A percentile compares a stretch with the other conserved stretches of the same genome.
Evolutionary conservation across 768 basidiomycete species (phyloP).

Genomic region (Lentinula lateritia): DNA sequence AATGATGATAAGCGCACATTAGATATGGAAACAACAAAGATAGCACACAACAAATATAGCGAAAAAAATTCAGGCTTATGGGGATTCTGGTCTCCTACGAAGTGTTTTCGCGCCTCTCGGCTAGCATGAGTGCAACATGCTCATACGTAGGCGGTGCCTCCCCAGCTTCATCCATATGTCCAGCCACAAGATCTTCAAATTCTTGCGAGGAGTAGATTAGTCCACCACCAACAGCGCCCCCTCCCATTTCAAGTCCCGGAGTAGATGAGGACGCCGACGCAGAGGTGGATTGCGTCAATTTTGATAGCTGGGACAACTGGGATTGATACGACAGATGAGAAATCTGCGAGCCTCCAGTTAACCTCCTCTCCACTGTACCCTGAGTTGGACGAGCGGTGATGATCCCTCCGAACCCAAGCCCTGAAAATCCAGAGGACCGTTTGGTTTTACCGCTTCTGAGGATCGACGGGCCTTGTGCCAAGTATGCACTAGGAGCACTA

Average conservation of each 20-base stretch:
- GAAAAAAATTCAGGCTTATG: no score
- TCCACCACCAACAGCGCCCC: background rate
- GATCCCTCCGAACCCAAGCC: background rate
- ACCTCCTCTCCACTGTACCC: background rate
- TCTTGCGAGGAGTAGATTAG: constrained; percentile 16
- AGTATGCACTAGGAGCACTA: background rate
- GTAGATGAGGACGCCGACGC: constrained; percentile 27
- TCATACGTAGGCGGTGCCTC: constrained; percentile 81
- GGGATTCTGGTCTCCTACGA: no score
- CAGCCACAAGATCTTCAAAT: constrained; percentile 78
- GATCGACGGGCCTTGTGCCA: background rate
- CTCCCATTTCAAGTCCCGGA: background rate
- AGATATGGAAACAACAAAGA: no score
- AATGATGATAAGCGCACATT: no score
- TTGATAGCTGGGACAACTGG: constrained; percentile 9
- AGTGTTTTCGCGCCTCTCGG: constrained; percentile 5
- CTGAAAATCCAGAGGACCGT: background rate
- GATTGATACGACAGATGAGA: constrained; percentile 23
- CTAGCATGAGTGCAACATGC: constrained; percentile 19
- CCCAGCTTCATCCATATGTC: constrained; percentile 75
- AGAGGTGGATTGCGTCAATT: constrained; percentile 29
- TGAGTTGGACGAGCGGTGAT: background rate
- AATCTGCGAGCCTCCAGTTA: constrained; percentile 9
- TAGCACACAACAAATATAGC: no score
- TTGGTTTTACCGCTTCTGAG: background rate